Evolutionary conservation across 2,329 filamentous ascomycete species (phyloP).

Genomic region (Neofusicoccum umdonicola): DNA sequence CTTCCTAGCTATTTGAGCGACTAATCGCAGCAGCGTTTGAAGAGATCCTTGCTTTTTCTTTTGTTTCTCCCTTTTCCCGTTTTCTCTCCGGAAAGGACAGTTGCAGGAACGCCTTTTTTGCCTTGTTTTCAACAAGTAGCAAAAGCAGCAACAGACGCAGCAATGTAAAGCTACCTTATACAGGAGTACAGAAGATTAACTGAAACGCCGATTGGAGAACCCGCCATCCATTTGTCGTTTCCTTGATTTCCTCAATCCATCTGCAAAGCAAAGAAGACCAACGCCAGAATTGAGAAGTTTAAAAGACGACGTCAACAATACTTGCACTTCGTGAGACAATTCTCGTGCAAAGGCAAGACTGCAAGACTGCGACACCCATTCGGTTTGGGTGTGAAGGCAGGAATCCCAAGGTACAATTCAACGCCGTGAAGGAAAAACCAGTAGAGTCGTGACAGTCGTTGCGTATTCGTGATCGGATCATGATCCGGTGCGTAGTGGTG

Average conservation of each 20-base stretch:
- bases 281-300: too few relatives aligned
- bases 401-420: not conserved
- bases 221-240: not conserved
- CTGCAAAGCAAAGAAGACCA: too few relatives aligned
- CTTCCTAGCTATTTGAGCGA: not conserved
- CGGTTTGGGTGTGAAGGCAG: not conserved
- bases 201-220: not conserved
- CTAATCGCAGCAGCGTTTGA: not conserved
- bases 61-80: not conserved
- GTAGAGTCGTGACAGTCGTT: not conserved
- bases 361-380: not conserved
- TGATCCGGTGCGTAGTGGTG: not conserved
- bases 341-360: not conserved
- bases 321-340: not conserved
- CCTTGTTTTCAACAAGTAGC: not conserved
- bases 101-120: constrained; percentile 4
- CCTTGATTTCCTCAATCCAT: not conserved
- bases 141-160: not conserved
- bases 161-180: not conserved
- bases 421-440: constrained; percentile 4
- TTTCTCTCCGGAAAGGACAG: not conserved
- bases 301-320: too few relatives aligned
- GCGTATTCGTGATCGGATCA: not conserved
- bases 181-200: not conserved
- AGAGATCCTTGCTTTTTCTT: not conserved